Base-by-base conservation (phyloP, 2,329 filamentous ascomycete genomes). In the Fusarium sp. region DNA sequence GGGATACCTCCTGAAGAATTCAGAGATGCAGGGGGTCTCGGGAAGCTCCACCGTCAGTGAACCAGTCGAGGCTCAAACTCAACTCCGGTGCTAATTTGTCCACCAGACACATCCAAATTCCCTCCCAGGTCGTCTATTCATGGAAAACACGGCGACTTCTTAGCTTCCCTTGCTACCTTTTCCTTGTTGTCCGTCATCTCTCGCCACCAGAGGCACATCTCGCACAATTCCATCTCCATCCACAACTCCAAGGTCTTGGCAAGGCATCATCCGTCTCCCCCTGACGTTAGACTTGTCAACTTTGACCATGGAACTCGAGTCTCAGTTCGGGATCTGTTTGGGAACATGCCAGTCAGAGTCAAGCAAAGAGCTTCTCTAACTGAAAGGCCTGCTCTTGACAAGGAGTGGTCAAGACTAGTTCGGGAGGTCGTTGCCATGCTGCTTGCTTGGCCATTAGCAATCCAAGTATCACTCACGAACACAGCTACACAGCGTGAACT, bases 271-370 rank as follows among this genome's bases (percentile, higher is more conserved):
- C 91, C 92, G 7, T 88, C 89, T 6, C 83, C 86, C 11, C 79
- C 84, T 8, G 87, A 90, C 51, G 87, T 92, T 47, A 83, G 86
- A 50, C 74, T 93, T 7, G 73, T 84, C 9, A 82, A 80, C 37
- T 87, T 86, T 60, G 78, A 83, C 18, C 89, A 93, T 81, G 95
- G 95, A 6, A 97, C 95, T 0, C 88, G 89, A 30, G 90, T 95
- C 2, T 87, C 86, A 0, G 91, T 97, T 7, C 89, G 91, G 60
- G 91, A 97, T 77, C 83, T 98, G 1, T 98, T 98, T 80, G 94
- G 95, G 0, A 92, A 91, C 62, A 93, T 98, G 89, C 94, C 95
- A 0, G 95, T 98, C 12, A 90, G 95, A 13, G 91, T 97, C 28
- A 97, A 96, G 77, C 92, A 94, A 73, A 88, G 94, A 67, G 88